Evolutionary conservation across 2,329 filamentous ascomycete species (phyloP), one percentile per base, ranked within the genome.

Genomic region (Cercospora sp.): DNA sequence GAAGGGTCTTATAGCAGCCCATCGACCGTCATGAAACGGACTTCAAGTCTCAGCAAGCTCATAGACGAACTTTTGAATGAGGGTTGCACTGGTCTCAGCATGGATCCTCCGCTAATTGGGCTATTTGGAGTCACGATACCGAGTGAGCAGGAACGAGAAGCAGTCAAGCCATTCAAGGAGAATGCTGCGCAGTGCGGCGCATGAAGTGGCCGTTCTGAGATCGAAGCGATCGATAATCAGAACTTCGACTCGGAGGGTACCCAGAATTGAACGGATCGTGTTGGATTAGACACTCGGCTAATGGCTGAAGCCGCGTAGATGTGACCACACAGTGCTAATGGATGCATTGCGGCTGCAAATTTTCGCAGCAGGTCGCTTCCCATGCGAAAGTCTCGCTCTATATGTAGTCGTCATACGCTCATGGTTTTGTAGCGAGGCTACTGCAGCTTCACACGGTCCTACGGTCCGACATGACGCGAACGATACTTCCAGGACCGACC

Each of bases 401-500:
- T 59, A 8, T 59, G 55, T 59, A 59, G 31, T 36, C 55, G 8
- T 36, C 16, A 36, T 20, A 12, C n/a, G 31, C 55, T 59, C 16
- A 20, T 18, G 8, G 6, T 16, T 20, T 31, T 16, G 3, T 18
- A 58, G 55, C 28, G n/a, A 18, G 2, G 28, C n/a, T 58, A 4
- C 30, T 58, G 55, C 55, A 18, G 28, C 26, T 30, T 28, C 12
- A 33, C 9, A 28, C n/a, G n/a, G 6, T 95, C 77, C 95, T 90
- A 84, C 94, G 92, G 84, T 99, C 95, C 51, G 93, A 95, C 94
- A 99, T 97, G 73, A 93, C 93, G 75, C 95, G 88, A 71, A 93
- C 92, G 81, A 99, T 95, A 80, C 91, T 82, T 55, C 95, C 95
- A 73, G 93, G 85, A 26, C 95, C 95, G 42, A 93, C 92, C 76